These are phyloP conservation scores for Quercus berberidifolia DNA, from an alignment of 306 rosid genomes.

Conservation along the genomic window DNA sequence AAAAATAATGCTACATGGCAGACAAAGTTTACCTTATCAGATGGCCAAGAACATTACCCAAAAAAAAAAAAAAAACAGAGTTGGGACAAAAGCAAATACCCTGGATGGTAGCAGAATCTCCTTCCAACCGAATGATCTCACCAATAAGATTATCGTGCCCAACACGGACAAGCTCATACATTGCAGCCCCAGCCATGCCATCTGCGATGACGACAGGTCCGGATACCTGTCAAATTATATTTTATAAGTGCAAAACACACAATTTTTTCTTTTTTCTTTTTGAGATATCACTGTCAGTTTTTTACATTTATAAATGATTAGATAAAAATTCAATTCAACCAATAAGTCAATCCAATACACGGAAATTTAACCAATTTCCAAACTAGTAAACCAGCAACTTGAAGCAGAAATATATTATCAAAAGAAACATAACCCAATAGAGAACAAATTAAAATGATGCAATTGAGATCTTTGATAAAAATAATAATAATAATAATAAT, in stretches of 20 bases:
- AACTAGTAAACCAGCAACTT: not conserved
- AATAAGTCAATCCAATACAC: not conserved
- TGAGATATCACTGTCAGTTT: not conserved
- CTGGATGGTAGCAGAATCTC: constrained; percentile 98
- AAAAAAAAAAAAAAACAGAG: too few relatives aligned
- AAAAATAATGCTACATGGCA: too few relatives aligned
- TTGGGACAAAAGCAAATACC: constrained; percentile 36
- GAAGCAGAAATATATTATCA: too few relatives aligned
- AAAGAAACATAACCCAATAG: too few relatives aligned
- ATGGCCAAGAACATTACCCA: too few relatives aligned
- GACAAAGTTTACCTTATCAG: too few relatives aligned
- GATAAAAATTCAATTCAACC: not conserved
- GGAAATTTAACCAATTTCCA: not conserved
- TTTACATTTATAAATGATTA: not conserved
- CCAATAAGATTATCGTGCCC: constrained; percentile 92
- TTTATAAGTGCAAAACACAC: not conserved
- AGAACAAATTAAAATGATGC: too few relatives aligned
- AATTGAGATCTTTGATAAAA: too few relatives aligned
- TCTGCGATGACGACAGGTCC: constrained; percentile 98
- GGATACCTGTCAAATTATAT: constrained; percentile 63
- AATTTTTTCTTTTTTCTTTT: not conserved
- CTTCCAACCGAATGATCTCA: constrained; percentile 95
- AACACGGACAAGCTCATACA: constrained; percentile 97
- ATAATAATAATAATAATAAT: too few relatives aligned
- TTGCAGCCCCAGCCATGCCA: constrained; percentile 99